Evolutionary conservation across 2,329 filamentous ascomycete species (phyloP), one percentile per base, ranked within the genome.

Genomic region (Aureobasidium melanogenum): DNA sequence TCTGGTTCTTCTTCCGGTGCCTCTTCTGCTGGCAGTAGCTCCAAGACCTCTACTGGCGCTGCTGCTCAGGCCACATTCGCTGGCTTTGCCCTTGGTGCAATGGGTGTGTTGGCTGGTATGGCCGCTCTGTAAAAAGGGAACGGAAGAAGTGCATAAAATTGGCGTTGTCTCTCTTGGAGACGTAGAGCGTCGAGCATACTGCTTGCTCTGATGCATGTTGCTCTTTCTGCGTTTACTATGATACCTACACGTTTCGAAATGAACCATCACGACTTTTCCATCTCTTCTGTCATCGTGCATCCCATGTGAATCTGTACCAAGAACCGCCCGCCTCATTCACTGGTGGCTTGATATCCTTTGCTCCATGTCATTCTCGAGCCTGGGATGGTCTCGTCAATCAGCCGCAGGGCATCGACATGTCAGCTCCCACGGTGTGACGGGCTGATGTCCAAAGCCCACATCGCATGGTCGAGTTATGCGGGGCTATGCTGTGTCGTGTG

Each of bases 81-180:
- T 26, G 68, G 69, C 6, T 74, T 72, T 71, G 60, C 68, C 6
- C 30, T 75, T 58, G 72, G 72, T 39, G 73, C 69, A 30, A 68
- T 69, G 52, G 74, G 72, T 48, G 30, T 74, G 38, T 39, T 63
- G 34, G 64, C 61, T 32, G 64, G 64, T 52, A n/a, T 67, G n/a
- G 62, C 59, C 59, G 65, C 64, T 63, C 44, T 67, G 55, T 67
- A 56, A 56, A 24, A 43, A 36, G 43, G 38, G 14, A 14, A 36
- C 28, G 12, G 15, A 15, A 38, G 14, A 8, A 14, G 47, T 56
- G 38, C 52, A 46, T 43, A 44, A 15, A 46, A 46, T n/a, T 38
- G 52, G 52, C 52, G 52, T 58, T 48, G 22, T 44, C 41, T 57
- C 28, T 17, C 5, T 1, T 15, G 2, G 28, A 15, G 24, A 36